A percentile compares a stretch with the other conserved stretches of the same genome.
phyloP scores from a whole-genome alignment of 768 basidiomycete genomes.

The Russula brevipes region DNA sequence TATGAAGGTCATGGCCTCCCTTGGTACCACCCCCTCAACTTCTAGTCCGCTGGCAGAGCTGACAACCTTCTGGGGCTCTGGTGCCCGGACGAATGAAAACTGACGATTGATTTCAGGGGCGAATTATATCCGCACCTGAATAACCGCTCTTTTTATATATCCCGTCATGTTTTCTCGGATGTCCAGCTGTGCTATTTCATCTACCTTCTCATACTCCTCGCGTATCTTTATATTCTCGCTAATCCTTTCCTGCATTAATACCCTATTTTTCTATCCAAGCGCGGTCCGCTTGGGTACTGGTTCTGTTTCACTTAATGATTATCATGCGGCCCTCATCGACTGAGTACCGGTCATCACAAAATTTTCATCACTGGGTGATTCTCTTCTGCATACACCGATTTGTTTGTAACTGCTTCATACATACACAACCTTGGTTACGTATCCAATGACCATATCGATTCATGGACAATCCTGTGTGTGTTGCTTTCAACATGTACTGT shows the following conservation, averaged over 20 bases:
- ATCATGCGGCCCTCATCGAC: constrained; percentile 7
- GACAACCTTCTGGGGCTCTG: not conserved
- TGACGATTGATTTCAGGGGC: not conserved
- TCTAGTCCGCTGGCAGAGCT: constrained; percentile 7
- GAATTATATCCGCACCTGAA: not conserved
- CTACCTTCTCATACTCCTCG: not conserved
- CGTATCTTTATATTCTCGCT: not conserved
- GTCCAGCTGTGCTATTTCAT: not conserved
- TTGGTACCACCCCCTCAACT: constrained; percentile 5
- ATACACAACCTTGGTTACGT: not conserved
- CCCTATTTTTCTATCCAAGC: not conserved
- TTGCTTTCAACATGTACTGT: too few species aligned
- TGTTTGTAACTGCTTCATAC: constrained; percentile 7
- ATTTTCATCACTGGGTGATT: not conserved
- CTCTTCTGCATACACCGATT: not conserved
- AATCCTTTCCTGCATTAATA: constrained; percentile 1
- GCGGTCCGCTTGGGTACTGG: not conserved
- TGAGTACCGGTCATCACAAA: constrained; percentile 2
- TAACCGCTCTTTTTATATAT: not conserved
- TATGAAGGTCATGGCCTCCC: constrained; percentile 5
- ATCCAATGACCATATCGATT: not conserved
- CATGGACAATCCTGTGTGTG: too few species aligned
- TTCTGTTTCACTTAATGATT: not conserved
- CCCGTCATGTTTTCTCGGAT: not conserved
- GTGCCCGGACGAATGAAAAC: constrained; percentile 14